Base-by-base conservation (phyloP, 1,284 basidiomycete genomes). In the Moesziomyces antarcticus region DNA sequence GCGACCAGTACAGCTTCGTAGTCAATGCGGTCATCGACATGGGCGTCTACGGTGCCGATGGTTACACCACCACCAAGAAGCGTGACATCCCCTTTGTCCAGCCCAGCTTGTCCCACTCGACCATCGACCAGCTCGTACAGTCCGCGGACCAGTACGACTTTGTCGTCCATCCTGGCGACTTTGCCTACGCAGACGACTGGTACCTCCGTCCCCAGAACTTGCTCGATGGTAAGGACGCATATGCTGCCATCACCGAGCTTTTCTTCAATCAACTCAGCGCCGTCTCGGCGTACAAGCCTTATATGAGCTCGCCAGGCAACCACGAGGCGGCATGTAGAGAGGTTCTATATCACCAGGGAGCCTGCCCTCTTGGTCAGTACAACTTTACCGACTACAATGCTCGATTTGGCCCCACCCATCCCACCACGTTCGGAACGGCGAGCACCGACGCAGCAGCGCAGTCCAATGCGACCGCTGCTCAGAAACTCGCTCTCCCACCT, bases 101-200 rank as follows among this genome's bases (percentile, higher is more conserved):
- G 13, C 68, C 68, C 25, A 61, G 57, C 24, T 24, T 71, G 16
- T 66, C 62, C 1, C 68, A 71, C 48, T 71, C 68, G 9, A 71
- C 57, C 47, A 75, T 75, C 48, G 60, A 75, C 8, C 60, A 64
- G 47, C 59, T 75, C 5, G 63, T 59, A 10, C 22, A 41, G 40
- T 51, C 51, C 10, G 43, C n/a, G 10, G 64, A 63, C 7, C 50
- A 60, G 30, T 75, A 66, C 58, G 73, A 75, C 30, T 72, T 75
- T 45, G 59, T 71, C 25, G 44, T 75, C n/a, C 69, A 72, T 20
- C 68, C 83, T 4, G 84, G 84, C 18, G 85, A 85, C 62, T 80
- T 85, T 62, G 81, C 80, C 8, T 85, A 85, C 57, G 83, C 84
- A 43, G 82, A 83, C 52, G 79, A 84, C 64, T 84, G 83, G 83